Percentiles rank a stretch among this genome's conserved stretches.
These are phyloP conservation scores for Zanthoxylum bungeanum DNA, from an alignment of 345 rosid genomes.

Conservation along the genomic window DNA sequence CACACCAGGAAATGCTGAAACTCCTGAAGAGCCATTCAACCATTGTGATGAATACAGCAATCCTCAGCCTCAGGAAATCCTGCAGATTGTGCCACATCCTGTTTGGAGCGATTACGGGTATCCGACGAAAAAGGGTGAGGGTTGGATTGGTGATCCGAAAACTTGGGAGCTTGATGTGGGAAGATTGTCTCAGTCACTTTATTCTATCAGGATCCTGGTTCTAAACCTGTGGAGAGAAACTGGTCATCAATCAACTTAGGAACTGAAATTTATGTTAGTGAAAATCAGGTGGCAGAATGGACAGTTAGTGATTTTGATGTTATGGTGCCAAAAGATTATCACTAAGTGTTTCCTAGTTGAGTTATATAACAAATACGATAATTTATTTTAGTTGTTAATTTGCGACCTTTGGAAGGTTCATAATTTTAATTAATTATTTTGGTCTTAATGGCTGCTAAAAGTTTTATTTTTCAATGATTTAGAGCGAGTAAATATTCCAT, in stretches of 20 bases:
- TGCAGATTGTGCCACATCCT: constrained; percentile 17
- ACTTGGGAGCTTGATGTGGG: constrained; percentile 18
- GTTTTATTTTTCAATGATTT: too few species aligned
- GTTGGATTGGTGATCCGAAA: constrained; percentile 14
- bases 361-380: neutral
- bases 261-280: constrained; percentile 13
- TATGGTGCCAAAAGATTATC: neutral
- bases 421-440: too few species aligned
- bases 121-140: constrained; percentile 15
- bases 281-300: constrained; percentile 12
- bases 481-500: too few species aligned
- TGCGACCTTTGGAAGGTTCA: neutral
- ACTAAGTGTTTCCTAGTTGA: neutral
- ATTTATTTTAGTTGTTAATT: neutral
- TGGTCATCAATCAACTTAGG: constrained; percentile 16
- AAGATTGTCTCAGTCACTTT: constrained; percentile 5
- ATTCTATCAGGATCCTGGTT: constrained; percentile 11
- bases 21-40: constrained; percentile 9
- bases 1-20: constrained; percentile 9
- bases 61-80: constrained; percentile 18
- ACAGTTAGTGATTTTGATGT: constrained; percentile 1
- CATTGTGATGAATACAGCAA: constrained; percentile 11
- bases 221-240: constrained; percentile 8
- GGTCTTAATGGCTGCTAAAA: too few species aligned
- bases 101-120: constrained; percentile 12